Base-by-base conservation (phyloP, 2,329 filamentous ascomycete genomes). In the Phyllosticta citrichinensis region DNA sequence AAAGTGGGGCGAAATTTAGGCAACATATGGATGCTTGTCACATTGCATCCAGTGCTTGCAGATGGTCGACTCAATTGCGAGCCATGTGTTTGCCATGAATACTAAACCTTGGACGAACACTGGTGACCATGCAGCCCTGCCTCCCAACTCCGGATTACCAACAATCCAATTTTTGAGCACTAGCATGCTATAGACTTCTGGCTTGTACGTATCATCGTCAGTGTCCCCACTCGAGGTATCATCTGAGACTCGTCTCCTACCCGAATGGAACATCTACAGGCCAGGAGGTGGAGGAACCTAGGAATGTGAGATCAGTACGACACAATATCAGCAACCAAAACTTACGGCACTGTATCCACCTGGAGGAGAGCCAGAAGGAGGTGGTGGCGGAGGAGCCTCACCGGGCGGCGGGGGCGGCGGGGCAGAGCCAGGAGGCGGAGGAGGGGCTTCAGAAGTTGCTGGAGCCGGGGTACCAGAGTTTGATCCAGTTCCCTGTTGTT, bases 241-340 rank as follows among this genome's bases (percentile, higher is more conserved):
- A 47, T 47, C 40, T n/a, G 40, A 47, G 17, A 47, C 40, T 19
- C 40, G 40, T 47, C 14, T n/a, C 17, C 14, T 17, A n/a, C 14
- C 6, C 40, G n/a, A 47, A 47, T 11, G 2, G 6, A 25, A 22
- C 20, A 64, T 64, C 70, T 68, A 73, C 66, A 73, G 57, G 24
- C 70, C 70, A 47, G 70, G 70, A 40, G 70, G 70, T 47, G 70
- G 70, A 56, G 70, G 68, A 14, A 72, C 69, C 67, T 67, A 20
- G 14, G 19, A 53, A 11, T 24, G 4, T 50, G 9, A 12, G 22
- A 35, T 60, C 53, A 56, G 20, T 12, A 11, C 1, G 11, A n/a
- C 9, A 62, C 62, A 62, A 57, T 25, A 35, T 5, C 10, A 20
- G 47, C 52, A 35, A 9, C 30, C 12, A 4, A 35, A 19, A 54